Conservation (phyloP, 2,329 filamentous ascomycete genomes). For the Cladophialophora chaetospira region DNA sequence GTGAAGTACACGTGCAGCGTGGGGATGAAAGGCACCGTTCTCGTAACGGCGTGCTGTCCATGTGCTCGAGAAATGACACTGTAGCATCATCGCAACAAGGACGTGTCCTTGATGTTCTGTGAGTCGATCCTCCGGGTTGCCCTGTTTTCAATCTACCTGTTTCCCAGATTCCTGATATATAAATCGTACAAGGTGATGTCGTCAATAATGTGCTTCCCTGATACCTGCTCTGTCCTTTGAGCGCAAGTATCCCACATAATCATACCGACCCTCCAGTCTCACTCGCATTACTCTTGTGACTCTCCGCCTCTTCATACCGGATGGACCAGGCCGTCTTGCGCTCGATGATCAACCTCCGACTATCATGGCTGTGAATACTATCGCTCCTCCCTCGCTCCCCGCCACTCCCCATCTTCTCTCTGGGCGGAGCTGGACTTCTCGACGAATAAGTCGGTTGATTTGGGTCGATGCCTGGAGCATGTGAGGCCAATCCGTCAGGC, state of each 20-base stretch:
- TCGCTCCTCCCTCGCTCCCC: slow-evolving; percentile 1
- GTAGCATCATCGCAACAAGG: too few relatives aligned
- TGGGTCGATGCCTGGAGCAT: neutral
- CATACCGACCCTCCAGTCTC: slow-evolving; percentile 6
- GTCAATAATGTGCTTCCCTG: neutral
- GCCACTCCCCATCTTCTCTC: neutral
- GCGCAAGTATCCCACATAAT: neutral
- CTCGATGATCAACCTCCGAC: slow-evolving; percentile 16
- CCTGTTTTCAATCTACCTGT: too few relatives aligned
- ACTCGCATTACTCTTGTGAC: slow-evolving; percentile 14
- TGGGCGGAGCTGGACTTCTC: neutral
- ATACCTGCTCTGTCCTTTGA: neutral
- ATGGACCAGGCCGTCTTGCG: slow-evolving; percentile 19
- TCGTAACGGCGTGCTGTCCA: too few relatives aligned
- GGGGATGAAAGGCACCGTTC: too few relatives aligned
- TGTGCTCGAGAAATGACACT: too few relatives aligned
- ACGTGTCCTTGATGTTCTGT: too few relatives aligned
- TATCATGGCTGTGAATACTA: slow-evolving; percentile 19
- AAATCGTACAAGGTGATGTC: neutral
- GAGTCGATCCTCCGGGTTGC: too few relatives aligned
- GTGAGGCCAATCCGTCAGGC: neutral
- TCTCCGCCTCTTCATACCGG: slow-evolving; percentile 19
- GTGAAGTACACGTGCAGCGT: too few relatives aligned
- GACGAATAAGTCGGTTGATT: slow-evolving; percentile 8
- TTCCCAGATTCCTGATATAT: too few relatives aligned